Conservation (phyloP, 2,329 filamentous ascomycete species). For the Elsinoe arachidis region DNA sequence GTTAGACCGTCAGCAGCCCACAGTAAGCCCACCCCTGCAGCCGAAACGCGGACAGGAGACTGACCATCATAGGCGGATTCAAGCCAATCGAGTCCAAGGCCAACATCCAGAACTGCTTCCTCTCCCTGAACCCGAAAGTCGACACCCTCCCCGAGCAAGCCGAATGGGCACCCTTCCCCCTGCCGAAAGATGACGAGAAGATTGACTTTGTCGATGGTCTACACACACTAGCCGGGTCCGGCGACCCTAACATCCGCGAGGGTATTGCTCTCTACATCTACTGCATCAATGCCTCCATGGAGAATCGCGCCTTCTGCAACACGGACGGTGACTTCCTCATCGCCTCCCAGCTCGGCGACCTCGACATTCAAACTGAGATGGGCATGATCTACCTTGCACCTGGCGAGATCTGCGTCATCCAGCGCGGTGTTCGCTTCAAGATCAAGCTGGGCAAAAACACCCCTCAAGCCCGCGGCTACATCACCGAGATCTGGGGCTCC, state of each 20-base stretch:
- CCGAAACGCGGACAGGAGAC: not conserved
- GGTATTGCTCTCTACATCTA: constrained; percentile 44
- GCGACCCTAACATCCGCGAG: constrained; percentile 43
- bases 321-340: constrained; percentile 33
- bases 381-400: constrained; percentile 32
- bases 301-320: constrained; percentile 39
- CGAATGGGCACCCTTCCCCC: constrained; percentile 38
- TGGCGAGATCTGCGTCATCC: constrained; percentile 34
- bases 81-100: constrained; percentile 19
- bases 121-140: constrained; percentile 39
- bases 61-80: constrained; percentile 14
- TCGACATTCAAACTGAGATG: constrained; percentile 34
- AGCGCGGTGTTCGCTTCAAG: constrained; percentile 32
- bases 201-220: constrained; percentile 43
- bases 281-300: constrained; percentile 40
- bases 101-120: constrained; percentile 36
- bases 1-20: constrained; percentile 37
- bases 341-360: constrained; percentile 28
- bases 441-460: constrained; percentile 23
- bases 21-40: constrained; percentile 26
- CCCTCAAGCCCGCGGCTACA: constrained; percentile 29
- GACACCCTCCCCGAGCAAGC: constrained; percentile 44
- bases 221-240: constrained; percentile 42
- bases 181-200: constrained; percentile 29
- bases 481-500: constrained; percentile 34